Evolutionary conservation across 257 asterid species (phyloP).

Genomic region (Phtheirospermum japonicum): DNA sequence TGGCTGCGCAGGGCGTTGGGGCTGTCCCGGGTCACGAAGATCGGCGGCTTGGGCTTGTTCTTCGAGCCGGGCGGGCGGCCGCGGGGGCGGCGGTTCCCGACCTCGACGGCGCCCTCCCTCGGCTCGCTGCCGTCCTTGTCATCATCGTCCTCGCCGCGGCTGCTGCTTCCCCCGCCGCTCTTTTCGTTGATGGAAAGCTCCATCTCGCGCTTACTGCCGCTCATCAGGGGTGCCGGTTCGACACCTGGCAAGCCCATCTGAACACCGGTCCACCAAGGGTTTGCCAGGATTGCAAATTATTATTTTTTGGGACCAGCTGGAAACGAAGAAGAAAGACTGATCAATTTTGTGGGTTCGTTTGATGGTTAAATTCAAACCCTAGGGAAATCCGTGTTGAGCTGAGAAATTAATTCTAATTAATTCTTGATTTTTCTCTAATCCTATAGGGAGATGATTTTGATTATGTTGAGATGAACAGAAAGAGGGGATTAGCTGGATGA

Average conservation of each 20-base stretch:
- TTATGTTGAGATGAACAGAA: too few species aligned
- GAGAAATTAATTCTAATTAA: too few species aligned
- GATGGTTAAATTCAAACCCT: background rate
- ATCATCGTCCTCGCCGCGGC: conserved; percentile 42
- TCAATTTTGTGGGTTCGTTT: too few species aligned
- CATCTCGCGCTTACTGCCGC: conserved; percentile 26
- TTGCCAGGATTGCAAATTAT: conserved; percentile 38
- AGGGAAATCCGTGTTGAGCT: too few species aligned
- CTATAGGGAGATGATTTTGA: too few species aligned
- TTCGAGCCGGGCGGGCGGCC: conserved; percentile 72
- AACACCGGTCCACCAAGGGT: conserved; percentile 61
- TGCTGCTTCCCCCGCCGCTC: conserved; percentile 34
- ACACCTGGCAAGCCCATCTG: conserved; percentile 46
- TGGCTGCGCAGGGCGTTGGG: conserved; percentile 69
- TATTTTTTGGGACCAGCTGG: background rate
- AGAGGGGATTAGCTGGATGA: too few species aligned
- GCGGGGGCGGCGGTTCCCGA: conserved; percentile 53
- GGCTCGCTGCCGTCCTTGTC: conserved; percentile 44
- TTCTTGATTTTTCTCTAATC: too few species aligned
- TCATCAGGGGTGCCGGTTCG: conserved; percentile 38
- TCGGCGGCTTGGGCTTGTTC: conserved; percentile 66
- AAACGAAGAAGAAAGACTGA: conserved; percentile 2
- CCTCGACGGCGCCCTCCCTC: conserved; percentile 61
- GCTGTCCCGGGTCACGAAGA: conserved; percentile 61
- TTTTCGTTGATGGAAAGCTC: conserved; percentile 37